Percentiles rank a stretch among this genome's conserved stretches.
Conservation (phyloP, 306 rosid species). For the Prunus mira region DNA sequence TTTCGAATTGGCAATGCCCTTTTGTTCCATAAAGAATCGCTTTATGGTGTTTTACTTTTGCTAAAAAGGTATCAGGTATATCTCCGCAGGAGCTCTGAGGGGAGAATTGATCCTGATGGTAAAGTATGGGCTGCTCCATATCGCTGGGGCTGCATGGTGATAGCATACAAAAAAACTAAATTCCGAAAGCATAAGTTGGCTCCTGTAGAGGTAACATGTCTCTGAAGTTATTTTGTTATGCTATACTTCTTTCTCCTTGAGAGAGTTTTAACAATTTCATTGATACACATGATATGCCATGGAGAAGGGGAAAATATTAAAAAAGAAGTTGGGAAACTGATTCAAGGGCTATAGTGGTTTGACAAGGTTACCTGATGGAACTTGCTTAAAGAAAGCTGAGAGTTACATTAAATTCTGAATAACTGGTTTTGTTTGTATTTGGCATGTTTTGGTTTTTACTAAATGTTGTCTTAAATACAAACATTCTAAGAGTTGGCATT, state of each 20-base stretch:
- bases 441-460: neutral
- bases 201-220: conserved; percentile 57
- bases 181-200: conserved; percentile 72
- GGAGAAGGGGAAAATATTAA: neutral
- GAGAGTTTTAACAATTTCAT: neutral
- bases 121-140: conserved; percentile 88
- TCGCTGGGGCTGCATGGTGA: conserved; percentile 94
- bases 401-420: neutral
- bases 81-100: conserved; percentile 79
- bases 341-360: neutral
- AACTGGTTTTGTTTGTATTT: neutral
- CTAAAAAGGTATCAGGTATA: conserved; percentile 65
- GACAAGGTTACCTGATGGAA: neutral
- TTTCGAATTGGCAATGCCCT: neutral
- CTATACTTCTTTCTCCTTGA: neutral
- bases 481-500: conserved; percentile 20
- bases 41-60: conserved; percentile 2
- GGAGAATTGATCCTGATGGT: conserved; percentile 70
- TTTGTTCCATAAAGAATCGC: neutral
- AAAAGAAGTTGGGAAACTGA: neutral
- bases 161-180: conserved; percentile 79
- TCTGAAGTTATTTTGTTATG: neutral
- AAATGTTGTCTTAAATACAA: neutral
- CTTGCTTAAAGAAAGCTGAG: neutral
- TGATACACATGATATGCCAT: neutral